These are phyloP conservation scores for Aristolochia contorta DNA, from an alignment of 164 flowering plant genomes.

Conservation along the genomic window DNA sequence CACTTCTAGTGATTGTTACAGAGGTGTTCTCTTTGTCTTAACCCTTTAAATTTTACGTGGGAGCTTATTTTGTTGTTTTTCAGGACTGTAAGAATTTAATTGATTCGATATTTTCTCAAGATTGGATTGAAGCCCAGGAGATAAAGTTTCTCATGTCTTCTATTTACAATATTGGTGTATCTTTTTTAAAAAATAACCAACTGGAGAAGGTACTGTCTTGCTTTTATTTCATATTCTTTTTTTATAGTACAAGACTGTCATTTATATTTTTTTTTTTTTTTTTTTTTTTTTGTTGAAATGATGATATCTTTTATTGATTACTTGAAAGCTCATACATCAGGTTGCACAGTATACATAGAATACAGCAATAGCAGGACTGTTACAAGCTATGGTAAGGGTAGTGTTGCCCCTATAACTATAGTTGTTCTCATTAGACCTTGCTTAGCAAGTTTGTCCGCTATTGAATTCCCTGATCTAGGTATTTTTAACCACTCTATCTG, in stretches of 20 bases:
- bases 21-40: background rate
- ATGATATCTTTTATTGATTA: background rate
- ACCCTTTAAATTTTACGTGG: background rate
- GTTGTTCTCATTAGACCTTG: too few species aligned
- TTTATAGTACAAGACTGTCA: too few species aligned
- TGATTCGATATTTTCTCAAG: slow-evolving; percentile 33
- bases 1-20: background rate
- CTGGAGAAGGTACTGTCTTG: slow-evolving; percentile 42
- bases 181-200: slow-evolving; percentile 43
- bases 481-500: too few species aligned
- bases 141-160: slow-evolving; percentile 44
- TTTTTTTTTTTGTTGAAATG: background rate
- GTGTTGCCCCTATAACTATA: too few species aligned
- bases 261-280: too few species aligned
- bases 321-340: too few species aligned
- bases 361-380: too few species aligned
- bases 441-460: too few species aligned
- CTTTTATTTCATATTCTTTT: background rate
- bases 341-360: too few species aligned
- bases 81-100: slow-evolving; percentile 43
- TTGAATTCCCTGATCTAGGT: too few species aligned
- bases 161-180: slow-evolving; percentile 53
- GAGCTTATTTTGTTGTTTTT: slow-evolving; percentile 8
- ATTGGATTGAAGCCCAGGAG: slow-evolving; percentile 42
- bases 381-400: too few species aligned